Evolutionary conservation across 2,329 filamentous ascomycete genomes (phyloP), one percentile per base, ranked within the genome.

Genomic region (Aspergillus pseudotamarii): DNA sequence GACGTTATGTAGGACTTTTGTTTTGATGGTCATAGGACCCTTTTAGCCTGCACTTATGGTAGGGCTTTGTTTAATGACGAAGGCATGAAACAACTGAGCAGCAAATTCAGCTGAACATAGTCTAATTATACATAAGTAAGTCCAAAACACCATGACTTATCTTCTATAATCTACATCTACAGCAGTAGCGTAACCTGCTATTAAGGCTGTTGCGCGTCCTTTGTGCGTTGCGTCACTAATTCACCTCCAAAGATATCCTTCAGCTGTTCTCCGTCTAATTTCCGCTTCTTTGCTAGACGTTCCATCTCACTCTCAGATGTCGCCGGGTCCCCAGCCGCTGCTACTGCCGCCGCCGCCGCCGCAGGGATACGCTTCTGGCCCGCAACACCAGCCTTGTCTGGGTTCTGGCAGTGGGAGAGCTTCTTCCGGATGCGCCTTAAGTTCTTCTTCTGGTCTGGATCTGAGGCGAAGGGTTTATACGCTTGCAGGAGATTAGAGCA

Each of bases 341-440:
- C 58, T 1, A 68, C 66, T 6, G 69, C 67, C 2, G 69, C 66
- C 2, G 68, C 59, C 23, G 70, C 73, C 23, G 75, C 74, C 11
- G 76, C 71, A 12, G 75, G 75, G 19, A 78, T 78, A 23, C 80
- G 73, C 68, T 83, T 82, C 69, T 80, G 77, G 1, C 72, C 76
- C 1, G 76, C 74, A 3, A 82, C 66, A 59, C 81, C 80, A 1
- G 74, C 70, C 64, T 83, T 83, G 62, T 83, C 80, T 0, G 81
- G 80, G 64, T 83, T 82, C 66, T 82, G 79, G 63, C 82, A 84
- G 41, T 79, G 77, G 61, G 79, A 81, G 14, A 83, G 70, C 66
- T 84, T 84, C 69, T 82, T 83, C 21, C 80, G 81, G 48, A 84
- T 83, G 21, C 76, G 76, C 51, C 75, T 78, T 32, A 83, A 72